Base-by-base conservation (phyloP, 768 basidiomycete species). In the Pleurotus citrinopileatus region DNA sequence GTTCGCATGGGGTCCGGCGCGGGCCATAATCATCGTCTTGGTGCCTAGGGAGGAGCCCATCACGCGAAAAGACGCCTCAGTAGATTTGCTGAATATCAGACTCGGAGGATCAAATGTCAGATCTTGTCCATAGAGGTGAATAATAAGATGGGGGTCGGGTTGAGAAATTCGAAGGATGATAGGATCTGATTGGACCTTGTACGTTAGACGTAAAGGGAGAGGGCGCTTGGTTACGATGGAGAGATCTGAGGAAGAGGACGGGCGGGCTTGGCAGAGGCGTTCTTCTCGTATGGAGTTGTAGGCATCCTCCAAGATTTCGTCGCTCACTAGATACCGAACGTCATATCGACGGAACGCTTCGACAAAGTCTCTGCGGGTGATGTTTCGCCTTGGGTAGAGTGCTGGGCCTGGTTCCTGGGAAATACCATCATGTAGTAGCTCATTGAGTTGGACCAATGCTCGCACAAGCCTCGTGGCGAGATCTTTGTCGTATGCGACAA, bases 11-110 rank as follows among this genome's bases (percentile, higher is more conserved):
- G 83, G 76, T 1, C 97, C 94, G 42, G 86, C 80, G 43, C 94
- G 83, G 66, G 86, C 78, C 78, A 98, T 86, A 42, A 93, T 77
- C 65, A 98, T 82, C 20, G 84, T 84, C 65, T 91, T 93, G 26
- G 80, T 67, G 27, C 97, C 97, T 13, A 98, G 79, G 5, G 85
- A 82, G 1, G 79, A 83, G n/a, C 94, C 94, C 15, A 83, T 95
- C 29, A 98, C 81, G 46, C 93, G 84, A 78, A 98, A 99, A 12
- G 93, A 91, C 15, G 83, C 90, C 61, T 93, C 89, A 1, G 84
- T 76, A 0, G 86, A 87, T 61, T 84, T 85, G 2, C 82, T 70
- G 63, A 98, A 99, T 23, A 76, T 85, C 9, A 99, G 79, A 26
- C 86, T 73, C 0, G 90, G 81, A 2, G 95, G 95, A 57, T 98